phyloP scores from a whole-genome alignment of 306 rosid species.

The Medicago lupulina region DNA sequence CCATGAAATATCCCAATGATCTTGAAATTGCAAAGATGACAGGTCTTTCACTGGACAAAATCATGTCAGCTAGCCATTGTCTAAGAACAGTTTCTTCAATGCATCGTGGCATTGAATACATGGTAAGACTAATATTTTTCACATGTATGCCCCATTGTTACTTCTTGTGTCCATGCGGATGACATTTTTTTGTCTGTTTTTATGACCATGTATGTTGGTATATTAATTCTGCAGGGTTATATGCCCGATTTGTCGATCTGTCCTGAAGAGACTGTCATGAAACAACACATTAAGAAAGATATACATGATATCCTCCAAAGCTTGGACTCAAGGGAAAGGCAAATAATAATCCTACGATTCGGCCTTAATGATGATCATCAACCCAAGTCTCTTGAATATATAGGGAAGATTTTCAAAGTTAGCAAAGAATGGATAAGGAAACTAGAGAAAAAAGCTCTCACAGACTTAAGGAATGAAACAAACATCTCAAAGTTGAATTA shows the following conservation, averaged over 20 bases:
- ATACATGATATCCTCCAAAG: conserved; percentile 57
- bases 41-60: conserved; percentile 81
- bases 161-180: neutral
- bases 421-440: conserved; percentile 74
- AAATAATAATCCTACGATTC: conserved; percentile 69
- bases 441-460: conserved; percentile 74
- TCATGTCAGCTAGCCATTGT: conserved; percentile 78
- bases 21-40: conserved; percentile 74
- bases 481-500: conserved; percentile 51
- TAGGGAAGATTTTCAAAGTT: conserved; percentile 67
- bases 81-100: conserved; percentile 77
- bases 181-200: neutral
- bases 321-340: conserved; percentile 77
- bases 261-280: conserved; percentile 73
- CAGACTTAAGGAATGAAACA: conserved; percentile 59
- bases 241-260: conserved; percentile 58
- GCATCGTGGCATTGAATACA: conserved; percentile 65
- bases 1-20: conserved; percentile 61
- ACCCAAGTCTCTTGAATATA: conserved; percentile 79
- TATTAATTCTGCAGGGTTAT: conserved; percentile 57
- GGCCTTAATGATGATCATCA: conserved; percentile 69
- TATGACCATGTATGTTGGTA: conserved; percentile 5
- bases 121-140: conserved; percentile 56
- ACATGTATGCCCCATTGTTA: conserved; percentile 1
- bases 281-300: conserved; percentile 68